These are phyloP conservation scores for Saccharomyces hybrid DNA, from an alignment of 1,139 yeast species.

Conservation along the genomic window DNA sequence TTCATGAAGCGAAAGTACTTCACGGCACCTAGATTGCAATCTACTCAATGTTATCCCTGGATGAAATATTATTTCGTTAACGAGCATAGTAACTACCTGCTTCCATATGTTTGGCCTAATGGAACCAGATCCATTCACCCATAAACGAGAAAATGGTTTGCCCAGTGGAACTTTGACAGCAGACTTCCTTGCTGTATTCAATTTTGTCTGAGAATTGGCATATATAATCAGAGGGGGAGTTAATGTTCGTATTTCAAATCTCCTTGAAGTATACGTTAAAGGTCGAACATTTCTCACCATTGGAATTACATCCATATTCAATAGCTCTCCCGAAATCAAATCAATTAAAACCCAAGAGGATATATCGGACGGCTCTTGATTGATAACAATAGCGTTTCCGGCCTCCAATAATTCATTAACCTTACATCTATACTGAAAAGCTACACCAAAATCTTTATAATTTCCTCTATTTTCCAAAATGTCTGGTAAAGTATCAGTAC, in stretches of 20 bases:
- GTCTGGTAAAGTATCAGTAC: conserved; percentile 23
- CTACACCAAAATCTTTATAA: conserved; percentile 14
- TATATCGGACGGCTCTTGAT: conserved; percentile 24
- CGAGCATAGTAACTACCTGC: conserved; percentile 42
- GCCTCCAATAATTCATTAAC: conserved; percentile 17
- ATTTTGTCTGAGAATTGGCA: background rate
- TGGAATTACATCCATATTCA: conserved; percentile 20
- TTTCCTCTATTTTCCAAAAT: conserved; percentile 20
- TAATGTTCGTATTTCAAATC: conserved; percentile 26
- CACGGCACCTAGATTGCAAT: conserved; percentile 36
- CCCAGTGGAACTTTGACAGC: conserved; percentile 42
- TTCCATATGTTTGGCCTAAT: conserved; percentile 57
- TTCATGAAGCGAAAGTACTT: conserved; percentile 45
- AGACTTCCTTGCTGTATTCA: background rate
- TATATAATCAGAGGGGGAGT: conserved; percentile 27
- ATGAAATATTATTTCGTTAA: conserved; percentile 47
- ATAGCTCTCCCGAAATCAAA: conserved; percentile 15
- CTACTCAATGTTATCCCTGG: conserved; percentile 53
- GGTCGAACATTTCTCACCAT: conserved; percentile 17
- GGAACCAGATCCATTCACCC: conserved; percentile 64
- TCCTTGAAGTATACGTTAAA: conserved; percentile 28
- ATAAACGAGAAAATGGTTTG: conserved; percentile 56
- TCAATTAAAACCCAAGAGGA: conserved; percentile 25
- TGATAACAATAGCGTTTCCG: conserved; percentile 23
- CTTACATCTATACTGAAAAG: conserved; percentile 14